phyloP scores from a whole-genome alignment of 805 yeast genomes.

The Phaffomyces opuntiae region DNA sequence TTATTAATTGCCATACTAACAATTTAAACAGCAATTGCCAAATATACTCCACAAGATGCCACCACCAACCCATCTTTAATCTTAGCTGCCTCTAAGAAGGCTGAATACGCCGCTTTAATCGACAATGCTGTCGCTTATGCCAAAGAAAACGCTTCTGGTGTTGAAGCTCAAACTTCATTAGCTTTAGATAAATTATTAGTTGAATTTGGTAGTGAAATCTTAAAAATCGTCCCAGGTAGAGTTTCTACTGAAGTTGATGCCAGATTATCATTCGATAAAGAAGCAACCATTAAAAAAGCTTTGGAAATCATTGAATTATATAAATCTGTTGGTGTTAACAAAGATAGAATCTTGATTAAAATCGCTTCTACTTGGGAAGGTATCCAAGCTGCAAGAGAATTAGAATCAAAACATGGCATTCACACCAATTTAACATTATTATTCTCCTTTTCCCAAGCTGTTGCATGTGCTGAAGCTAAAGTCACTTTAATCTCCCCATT shows the following conservation, averaged over 20 bases:
- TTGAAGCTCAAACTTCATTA: constrained; percentile 63
- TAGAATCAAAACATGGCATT: constrained; percentile 83
- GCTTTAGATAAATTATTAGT: constrained; percentile 92
- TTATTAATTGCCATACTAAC: constrained; percentile 2
- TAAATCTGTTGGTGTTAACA: constrained; percentile 74
- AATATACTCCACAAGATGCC: constrained; percentile 98
- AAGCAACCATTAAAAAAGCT: constrained; percentile 92
- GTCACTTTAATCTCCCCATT: constrained; percentile 97
- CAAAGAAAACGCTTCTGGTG: constrained; percentile 49
- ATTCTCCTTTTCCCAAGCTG: constrained; percentile 96
- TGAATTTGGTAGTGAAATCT: constrained; percentile 92
- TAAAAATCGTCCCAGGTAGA: constrained; percentile 95
- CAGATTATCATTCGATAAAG: constrained; percentile 91
- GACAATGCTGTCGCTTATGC: constrained; percentile 89
- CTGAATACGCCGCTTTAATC: constrained; percentile 81
- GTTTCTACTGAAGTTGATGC: constrained; percentile 99
- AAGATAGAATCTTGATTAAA: constrained; percentile 91
- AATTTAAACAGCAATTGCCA: constrained; percentile 60
- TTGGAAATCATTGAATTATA: constrained; percentile 82
- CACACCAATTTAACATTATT: constrained; percentile 94
- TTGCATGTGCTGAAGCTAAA: constrained; percentile 97
- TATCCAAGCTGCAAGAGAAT: constrained; percentile 95
- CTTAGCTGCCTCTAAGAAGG: constrained; percentile 88
- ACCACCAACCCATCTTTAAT: constrained; percentile 98
- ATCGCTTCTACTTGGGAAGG: constrained; percentile 99